Conservation (phyloP, 176 grass and related monocot genomes). For the Aegilops tauschii region DNA sequence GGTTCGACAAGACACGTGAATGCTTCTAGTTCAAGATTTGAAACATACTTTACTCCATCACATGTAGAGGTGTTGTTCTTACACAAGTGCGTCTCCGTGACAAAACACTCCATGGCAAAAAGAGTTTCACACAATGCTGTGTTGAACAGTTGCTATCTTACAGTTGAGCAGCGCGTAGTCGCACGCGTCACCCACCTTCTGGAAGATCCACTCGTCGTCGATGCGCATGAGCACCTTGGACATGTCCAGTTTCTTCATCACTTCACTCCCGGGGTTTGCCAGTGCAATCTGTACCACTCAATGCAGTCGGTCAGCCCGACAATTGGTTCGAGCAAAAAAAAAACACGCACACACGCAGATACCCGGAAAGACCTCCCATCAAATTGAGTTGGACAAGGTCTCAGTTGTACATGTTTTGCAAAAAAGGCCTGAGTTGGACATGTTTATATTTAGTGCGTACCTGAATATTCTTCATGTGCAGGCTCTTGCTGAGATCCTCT, state of each 20-base stretch:
- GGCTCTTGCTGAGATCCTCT: constrained; percentile 52
- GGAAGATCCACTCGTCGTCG: constrained; percentile 68
- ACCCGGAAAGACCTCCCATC: no score
- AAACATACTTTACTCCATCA: neutral
- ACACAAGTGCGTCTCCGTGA: neutral
- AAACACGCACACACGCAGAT: no score
- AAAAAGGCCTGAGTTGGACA: neutral
- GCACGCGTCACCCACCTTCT: constrained; percentile 59
- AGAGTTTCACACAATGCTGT: constrained; percentile 48
- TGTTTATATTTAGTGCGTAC: constrained; percentile 10
- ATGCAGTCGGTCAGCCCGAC: neutral
- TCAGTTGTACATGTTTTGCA: no score
- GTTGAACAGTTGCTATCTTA: constrained; percentile 1
- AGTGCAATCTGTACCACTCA: constrained; percentile 49
- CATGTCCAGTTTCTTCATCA: constrained; percentile 73
- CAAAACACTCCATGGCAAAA: neutral
- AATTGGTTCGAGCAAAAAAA: neutral
- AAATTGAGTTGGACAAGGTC: no score
- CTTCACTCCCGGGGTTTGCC: constrained; percentile 73
- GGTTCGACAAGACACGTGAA: neutral
- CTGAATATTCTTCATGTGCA: constrained; percentile 51
- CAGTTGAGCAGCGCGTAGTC: constrained; percentile 35
- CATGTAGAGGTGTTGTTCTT: neutral
- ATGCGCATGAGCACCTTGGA: constrained; percentile 63
- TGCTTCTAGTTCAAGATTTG: neutral